These are phyloP conservation scores for Leccinellum rugosiceps DNA, from an alignment of 768 basidiomycete species.

Conservation along the genomic window DNA sequence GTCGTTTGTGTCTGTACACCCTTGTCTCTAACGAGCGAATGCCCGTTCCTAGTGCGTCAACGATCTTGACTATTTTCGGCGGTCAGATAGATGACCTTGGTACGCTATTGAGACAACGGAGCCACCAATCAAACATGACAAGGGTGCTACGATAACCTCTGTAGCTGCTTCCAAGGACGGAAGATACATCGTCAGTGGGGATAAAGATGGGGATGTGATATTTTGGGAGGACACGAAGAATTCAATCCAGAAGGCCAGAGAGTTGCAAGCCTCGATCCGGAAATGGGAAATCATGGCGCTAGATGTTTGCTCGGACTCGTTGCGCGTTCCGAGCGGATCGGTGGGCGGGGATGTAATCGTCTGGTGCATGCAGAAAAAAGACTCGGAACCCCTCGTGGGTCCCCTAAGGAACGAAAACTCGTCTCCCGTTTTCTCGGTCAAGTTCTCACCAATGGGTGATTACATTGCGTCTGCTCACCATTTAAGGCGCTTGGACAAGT, in stretches of 20 bases:
- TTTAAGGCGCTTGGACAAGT: background rate
- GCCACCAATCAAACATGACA: background rate
- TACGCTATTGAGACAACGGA: no score
- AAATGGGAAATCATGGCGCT: background rate
- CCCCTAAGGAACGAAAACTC: background rate
- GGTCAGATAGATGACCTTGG: conserved; percentile 52
- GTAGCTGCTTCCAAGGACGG: background rate
- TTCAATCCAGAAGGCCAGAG: background rate
- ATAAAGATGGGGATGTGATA: background rate
- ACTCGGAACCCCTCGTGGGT: background rate
- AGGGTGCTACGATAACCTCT: background rate
- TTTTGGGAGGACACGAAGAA: background rate
- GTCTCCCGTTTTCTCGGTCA: background rate
- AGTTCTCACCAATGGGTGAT: background rate
- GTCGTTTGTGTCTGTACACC: conserved; percentile 18
- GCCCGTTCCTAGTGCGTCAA: conserved; percentile 46
- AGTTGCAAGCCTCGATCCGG: background rate
- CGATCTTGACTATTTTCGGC: conserved; percentile 62
- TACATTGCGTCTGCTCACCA: background rate
- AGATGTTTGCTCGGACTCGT: background rate
- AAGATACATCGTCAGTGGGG: background rate
- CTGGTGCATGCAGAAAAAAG: background rate
- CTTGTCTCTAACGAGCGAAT: background rate
- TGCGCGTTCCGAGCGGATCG: background rate
- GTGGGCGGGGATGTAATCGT: background rate